A percentile compares a stretch with the other conserved stretches of the same genome.
phyloP scores from a whole-genome alignment of 441 rosid genomes.

The Euphorbia corollata region DNA sequence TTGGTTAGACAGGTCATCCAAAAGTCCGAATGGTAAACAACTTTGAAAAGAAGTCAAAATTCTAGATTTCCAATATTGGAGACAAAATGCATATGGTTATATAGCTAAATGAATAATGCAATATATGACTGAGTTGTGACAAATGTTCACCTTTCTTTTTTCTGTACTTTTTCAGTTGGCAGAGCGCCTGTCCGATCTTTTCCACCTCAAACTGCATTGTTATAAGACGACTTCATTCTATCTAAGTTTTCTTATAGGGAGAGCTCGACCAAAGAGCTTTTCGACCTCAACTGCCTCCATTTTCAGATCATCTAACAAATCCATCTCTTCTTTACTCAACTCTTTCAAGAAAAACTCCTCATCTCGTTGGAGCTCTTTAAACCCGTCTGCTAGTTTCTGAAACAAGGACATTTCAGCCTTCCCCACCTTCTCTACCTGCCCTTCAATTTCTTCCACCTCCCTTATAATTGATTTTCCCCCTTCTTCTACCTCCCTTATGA shows the following conservation, averaged over 20 bases:
- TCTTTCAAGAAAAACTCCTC: slow-evolving; percentile 59
- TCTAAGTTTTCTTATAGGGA: slow-evolving; percentile 69
- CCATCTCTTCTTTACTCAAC: slow-evolving; percentile 74
- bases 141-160: slow-evolving; percentile 11
- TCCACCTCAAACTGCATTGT: slow-evolving; percentile 71
- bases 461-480: slow-evolving; percentile 47
- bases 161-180: no score
- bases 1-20: no score
- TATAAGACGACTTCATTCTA: slow-evolving; percentile 21
- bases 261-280: slow-evolving; percentile 62
- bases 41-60: no score
- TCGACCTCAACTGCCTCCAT: slow-evolving; percentile 86
- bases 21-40: no score
- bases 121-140: not conserved
- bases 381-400: slow-evolving; percentile 67
- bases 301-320: slow-evolving; percentile 48
- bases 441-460: slow-evolving; percentile 60
- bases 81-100: not conserved
- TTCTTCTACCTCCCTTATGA: slow-evolving; percentile 62
- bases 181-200: slow-evolving; percentile 29
- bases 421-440: slow-evolving; percentile 49
- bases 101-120: slow-evolving; percentile 3
- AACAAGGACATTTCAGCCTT: slow-evolving; percentile 61
- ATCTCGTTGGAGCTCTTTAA: slow-evolving; percentile 54
- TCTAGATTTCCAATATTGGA: slow-evolving; percentile 7